These are phyloP conservation scores for Capsella rubella DNA, from an alignment of 441 rosid genomes.

Conservation along the genomic window DNA sequence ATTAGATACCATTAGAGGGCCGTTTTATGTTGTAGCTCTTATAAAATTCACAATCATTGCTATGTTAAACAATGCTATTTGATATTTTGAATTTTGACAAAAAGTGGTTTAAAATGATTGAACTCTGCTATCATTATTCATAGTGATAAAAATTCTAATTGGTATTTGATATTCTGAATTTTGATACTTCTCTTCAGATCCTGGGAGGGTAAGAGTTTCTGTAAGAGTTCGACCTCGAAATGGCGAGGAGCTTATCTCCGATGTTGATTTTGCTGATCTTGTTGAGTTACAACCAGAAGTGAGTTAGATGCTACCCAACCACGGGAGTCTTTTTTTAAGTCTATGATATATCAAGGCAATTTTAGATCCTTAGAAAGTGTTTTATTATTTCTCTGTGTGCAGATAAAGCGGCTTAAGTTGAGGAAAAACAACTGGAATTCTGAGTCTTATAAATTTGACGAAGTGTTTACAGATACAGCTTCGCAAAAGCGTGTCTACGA, in stretches of 20 bases:
- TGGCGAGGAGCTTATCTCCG: constrained; percentile 71
- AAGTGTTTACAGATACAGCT: constrained; percentile 77
- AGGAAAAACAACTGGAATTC: constrained; percentile 89
- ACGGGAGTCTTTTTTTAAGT: too few species aligned
- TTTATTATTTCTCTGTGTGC: constrained; percentile 32
- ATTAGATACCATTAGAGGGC: neutral
- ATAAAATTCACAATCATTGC: neutral
- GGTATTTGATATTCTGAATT: constrained; percentile 20
- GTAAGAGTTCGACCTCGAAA: constrained; percentile 84
- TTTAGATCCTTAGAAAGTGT: constrained; percentile 3
- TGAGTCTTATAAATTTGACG: constrained; percentile 86
- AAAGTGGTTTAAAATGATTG: too few species aligned
- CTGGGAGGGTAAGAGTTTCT: constrained; percentile 91
- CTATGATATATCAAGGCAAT: neutral
- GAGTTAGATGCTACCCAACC: constrained; percentile 12
- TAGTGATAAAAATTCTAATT: neutral
- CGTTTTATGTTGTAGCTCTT: neutral
- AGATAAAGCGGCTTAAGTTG: constrained; percentile 85
- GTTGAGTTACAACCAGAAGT: constrained; percentile 94
- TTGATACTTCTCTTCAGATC: constrained; percentile 48
- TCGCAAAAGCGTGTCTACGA: constrained; percentile 93
- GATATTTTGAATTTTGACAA: too few species aligned
- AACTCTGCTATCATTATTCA: too few species aligned
- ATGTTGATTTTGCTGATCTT: constrained; percentile 86
- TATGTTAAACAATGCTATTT: too few species aligned